phyloP scores from a whole-genome alignment of 257 asterid genomes.

The Jacaranda copaia region DNA sequence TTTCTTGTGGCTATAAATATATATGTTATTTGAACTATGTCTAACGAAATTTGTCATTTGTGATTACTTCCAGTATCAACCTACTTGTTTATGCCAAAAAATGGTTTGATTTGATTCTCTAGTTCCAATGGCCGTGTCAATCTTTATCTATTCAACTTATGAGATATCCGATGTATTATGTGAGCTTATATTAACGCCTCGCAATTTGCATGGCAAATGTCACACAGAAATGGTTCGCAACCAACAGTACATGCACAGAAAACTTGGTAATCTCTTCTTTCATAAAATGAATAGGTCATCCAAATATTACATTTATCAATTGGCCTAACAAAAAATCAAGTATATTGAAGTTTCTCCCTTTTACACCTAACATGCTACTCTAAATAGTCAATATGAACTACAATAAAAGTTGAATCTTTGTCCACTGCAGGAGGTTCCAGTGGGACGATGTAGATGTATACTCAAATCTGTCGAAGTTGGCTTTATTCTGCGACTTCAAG shows the following conservation, averaged over 20 bases:
- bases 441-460: neutral
- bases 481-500: conserved; percentile 33
- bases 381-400: neutral
- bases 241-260: neutral
- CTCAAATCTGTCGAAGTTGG: conserved; percentile 21
- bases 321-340: conserved; percentile 1
- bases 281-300: neutral
- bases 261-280: neutral
- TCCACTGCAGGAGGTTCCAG: conserved; percentile 12
- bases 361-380: conserved; percentile 1
- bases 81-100: neutral
- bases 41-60: neutral
- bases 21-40: neutral
- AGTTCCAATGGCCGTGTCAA: neutral
- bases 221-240: neutral
- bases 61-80: neutral
- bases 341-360: neutral
- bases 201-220: too few relatives aligned
- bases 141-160: too few relatives aligned
- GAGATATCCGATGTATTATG: too few relatives aligned
- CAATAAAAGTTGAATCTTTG: neutral
- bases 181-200: too few relatives aligned
- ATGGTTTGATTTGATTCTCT: neutral
- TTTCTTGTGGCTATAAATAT: neutral
- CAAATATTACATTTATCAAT: neutral